Conservation (phyloP, 2,329 filamentous ascomycete genomes). For the Colletotrichum sp. region DNA sequence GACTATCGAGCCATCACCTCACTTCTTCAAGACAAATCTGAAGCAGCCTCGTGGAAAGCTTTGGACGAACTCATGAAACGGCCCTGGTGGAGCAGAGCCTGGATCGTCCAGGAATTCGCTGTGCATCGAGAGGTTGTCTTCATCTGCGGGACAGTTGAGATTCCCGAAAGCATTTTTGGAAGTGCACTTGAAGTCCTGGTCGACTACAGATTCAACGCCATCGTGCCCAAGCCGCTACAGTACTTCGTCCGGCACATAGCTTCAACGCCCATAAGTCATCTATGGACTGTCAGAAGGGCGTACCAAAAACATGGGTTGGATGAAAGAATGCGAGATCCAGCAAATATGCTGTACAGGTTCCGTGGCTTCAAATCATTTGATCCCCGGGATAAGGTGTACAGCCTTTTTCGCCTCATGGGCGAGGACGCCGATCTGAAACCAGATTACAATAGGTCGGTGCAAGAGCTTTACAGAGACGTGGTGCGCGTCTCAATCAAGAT, state of each 20-base stretch:
- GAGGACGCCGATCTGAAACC: neutral
- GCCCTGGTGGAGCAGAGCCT: neutral
- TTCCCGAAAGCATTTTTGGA: neutral
- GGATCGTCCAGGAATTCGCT: neutral
- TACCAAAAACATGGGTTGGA: neutral
- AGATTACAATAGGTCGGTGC: rapidly evolving
- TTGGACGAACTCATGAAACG: neutral
- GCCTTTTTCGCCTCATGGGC: neutral
- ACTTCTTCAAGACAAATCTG: neutral
- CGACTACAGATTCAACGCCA: neutral
- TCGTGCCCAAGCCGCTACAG: neutral
- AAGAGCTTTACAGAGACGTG: neutral
- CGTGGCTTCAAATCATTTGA: neutral
- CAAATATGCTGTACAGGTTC: neutral
- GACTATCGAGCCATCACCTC: rapidly evolving
- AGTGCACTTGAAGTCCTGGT: neutral
- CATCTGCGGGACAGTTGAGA: neutral
- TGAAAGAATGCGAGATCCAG: neutral
- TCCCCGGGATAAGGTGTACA: neutral
- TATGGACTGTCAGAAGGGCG: neutral
- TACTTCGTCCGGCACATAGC: neutral
- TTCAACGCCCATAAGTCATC: neutral
- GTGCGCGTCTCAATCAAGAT: rapidly evolving
- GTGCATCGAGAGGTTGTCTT: neutral
- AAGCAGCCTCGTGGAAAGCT: neutral